phyloP scores from a whole-genome alignment of 106 monocot species.

The Dioscorea dumetorum region DNA sequence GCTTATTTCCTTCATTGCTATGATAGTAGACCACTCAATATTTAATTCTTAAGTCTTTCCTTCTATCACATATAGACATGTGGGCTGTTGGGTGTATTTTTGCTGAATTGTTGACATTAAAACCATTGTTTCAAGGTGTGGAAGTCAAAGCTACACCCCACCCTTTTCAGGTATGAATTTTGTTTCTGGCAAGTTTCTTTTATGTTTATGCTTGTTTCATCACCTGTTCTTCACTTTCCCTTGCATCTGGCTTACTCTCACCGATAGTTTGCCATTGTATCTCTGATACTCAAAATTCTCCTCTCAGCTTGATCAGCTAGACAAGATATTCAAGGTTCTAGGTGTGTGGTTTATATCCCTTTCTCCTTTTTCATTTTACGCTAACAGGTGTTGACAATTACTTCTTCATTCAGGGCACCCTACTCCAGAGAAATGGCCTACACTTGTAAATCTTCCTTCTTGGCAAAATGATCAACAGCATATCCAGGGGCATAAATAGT shows the following conservation, averaged over 20 bases:
- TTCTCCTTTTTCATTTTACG: background rate
- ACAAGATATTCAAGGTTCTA: constrained; percentile 99
- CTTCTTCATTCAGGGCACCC: constrained; percentile 64
- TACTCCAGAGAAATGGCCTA: constrained; percentile 91
- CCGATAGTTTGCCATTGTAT: background rate
- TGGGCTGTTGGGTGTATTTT: constrained; percentile 99
- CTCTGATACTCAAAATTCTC: constrained; percentile 13
- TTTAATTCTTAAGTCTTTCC: background rate
- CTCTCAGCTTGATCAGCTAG: constrained; percentile 91
- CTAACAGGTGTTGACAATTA: too few relatives aligned
- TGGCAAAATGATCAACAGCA: constrained; percentile 96
- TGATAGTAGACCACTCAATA: background rate
- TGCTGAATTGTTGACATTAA: constrained; percentile 87
- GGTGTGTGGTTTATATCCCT: constrained; percentile 32
- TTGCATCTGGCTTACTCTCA: too few relatives aligned
- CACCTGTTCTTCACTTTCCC: background rate
- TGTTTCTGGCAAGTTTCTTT: background rate
- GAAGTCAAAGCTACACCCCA: constrained; percentile 92
- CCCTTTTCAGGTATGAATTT: constrained; percentile 70
- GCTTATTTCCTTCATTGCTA: background rate
- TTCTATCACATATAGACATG: constrained; percentile 61
- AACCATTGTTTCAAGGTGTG: constrained; percentile 96
- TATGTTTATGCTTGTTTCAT: constrained; percentile 8
- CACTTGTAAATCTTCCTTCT: constrained; percentile 73
- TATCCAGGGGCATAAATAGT: constrained; percentile 93